Evolutionary conservation across 164 flowering plant genomes (phyloP).

Genomic region (Vitis rupestris): DNA sequence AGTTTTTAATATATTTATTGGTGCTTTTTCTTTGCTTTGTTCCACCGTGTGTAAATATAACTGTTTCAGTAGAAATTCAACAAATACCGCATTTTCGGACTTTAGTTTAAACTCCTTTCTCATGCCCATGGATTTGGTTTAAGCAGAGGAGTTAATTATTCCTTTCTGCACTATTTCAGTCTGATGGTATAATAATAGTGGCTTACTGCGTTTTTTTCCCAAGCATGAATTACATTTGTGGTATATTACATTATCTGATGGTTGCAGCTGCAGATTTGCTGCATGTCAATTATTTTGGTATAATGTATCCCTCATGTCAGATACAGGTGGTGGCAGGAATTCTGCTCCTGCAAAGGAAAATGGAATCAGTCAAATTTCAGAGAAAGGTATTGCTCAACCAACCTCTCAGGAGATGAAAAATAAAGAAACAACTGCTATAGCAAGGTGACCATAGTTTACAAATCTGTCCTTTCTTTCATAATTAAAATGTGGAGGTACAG

Average conservation of each 20-base stretch:
- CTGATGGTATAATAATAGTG: neutral
- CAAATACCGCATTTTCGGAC: neutral
- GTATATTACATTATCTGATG: neutral
- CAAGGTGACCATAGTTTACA: constrained; percentile 34
- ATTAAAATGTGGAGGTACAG: neutral
- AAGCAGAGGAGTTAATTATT: neutral
- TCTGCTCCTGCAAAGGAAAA: constrained; percentile 50
- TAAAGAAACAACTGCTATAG: constrained; percentile 30
- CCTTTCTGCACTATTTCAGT: neutral
- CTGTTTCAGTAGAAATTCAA: neutral
- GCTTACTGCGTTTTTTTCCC: neutral
- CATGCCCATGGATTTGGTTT: neutral
- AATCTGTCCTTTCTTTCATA: neutral
- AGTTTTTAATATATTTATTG: neutral
- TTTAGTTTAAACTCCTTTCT: neutral
- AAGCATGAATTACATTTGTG: neutral
- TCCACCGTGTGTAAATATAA: neutral
- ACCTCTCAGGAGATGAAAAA: constrained; percentile 39
- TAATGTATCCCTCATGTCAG: constrained; percentile 30
- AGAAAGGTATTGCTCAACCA: constrained; percentile 36
- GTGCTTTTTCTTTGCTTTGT: neutral
- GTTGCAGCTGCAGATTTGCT: neutral
- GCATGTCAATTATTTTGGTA: constrained; percentile 1
- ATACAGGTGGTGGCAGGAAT: constrained; percentile 61
- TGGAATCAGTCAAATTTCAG: constrained; percentile 37